Conservation (phyloP, 176 grass and related monocot genomes). For the Puya raimondii region DNA sequence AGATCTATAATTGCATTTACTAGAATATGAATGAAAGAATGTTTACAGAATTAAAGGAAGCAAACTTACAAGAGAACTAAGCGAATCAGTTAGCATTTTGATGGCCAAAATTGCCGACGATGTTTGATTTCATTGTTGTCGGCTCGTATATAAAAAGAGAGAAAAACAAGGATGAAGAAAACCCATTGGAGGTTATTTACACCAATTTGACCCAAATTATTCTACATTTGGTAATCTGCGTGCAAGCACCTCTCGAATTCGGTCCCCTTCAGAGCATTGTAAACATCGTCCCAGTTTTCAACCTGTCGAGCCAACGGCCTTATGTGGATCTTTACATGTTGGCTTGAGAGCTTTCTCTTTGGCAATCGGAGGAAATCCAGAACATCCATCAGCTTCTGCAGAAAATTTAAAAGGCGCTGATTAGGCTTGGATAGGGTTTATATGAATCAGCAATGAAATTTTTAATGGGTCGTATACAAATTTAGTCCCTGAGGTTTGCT, state of each 20-base stretch:
- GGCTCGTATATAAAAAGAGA: too few species aligned
- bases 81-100: too few species aligned
- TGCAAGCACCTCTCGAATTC: constrained; percentile 55
- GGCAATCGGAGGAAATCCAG: constrained; percentile 77
- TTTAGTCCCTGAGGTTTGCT: too few species aligned
- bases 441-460: background rate
- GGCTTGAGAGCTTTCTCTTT: constrained; percentile 45
- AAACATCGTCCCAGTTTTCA: constrained; percentile 75
- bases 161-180: too few species aligned
- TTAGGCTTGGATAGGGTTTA: background rate
- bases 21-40: too few species aligned
- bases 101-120: too few species aligned
- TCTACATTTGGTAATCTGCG: constrained; percentile 35
- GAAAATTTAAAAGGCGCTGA: constrained; percentile 8
- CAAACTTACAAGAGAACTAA: too few species aligned
- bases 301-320: constrained; percentile 56
- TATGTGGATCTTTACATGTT: constrained; percentile 87
- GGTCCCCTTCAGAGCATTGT: constrained; percentile 51
- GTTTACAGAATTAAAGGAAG: too few species aligned
- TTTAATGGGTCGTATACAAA: too few species aligned
- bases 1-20: too few species aligned
- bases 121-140: too few species aligned
- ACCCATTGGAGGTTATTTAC: too few species aligned
- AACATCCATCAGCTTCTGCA: constrained; percentile 73
- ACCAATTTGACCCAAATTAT: constrained; percentile 1